These are phyloP conservation scores for Xerocomus potaroensis DNA, from an alignment of 768 basidiomycete genomes.

Conservation along the genomic window DNA sequence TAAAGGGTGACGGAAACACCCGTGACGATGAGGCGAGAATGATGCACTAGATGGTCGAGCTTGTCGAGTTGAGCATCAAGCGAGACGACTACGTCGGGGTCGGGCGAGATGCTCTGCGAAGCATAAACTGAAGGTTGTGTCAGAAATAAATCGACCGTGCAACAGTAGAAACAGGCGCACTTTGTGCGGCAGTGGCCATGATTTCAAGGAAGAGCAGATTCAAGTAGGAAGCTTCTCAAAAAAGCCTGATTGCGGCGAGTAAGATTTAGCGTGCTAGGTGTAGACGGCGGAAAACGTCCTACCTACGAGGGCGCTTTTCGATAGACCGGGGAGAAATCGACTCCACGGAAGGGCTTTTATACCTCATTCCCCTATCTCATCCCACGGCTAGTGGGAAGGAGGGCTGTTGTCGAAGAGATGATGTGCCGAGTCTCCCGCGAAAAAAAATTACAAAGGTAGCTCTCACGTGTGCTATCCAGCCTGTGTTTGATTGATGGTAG, in stretches of 20 bases:
- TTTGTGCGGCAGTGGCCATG: not conserved
- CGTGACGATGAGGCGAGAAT: not conserved
- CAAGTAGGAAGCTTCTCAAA: not conserved
- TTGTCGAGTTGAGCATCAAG: not conserved
- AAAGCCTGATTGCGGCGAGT: not conserved
- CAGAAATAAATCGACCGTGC: not conserved
- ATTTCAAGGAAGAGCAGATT: not conserved
- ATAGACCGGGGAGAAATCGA: not conserved
- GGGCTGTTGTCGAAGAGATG: not conserved
- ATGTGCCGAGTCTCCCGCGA: too few species aligned
- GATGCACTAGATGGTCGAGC: not conserved
- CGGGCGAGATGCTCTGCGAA: not conserved
- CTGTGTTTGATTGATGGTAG: conserved; percentile 2
- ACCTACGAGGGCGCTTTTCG: not conserved
- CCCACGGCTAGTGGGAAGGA: not conserved
- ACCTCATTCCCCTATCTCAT: not conserved
- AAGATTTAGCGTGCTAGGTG: not conserved
- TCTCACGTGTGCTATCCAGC: not conserved
- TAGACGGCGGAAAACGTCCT: not conserved
- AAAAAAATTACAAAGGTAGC: too few species aligned
- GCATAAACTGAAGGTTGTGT: not conserved
- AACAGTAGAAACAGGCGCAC: not conserved
- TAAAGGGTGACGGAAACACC: not conserved
- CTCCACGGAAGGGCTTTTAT: not conserved
- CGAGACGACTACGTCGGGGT: not conserved